These are phyloP conservation scores for Mycena albidolilacea DNA, from an alignment of 768 basidiomycete species.

Conservation along the genomic window DNA sequence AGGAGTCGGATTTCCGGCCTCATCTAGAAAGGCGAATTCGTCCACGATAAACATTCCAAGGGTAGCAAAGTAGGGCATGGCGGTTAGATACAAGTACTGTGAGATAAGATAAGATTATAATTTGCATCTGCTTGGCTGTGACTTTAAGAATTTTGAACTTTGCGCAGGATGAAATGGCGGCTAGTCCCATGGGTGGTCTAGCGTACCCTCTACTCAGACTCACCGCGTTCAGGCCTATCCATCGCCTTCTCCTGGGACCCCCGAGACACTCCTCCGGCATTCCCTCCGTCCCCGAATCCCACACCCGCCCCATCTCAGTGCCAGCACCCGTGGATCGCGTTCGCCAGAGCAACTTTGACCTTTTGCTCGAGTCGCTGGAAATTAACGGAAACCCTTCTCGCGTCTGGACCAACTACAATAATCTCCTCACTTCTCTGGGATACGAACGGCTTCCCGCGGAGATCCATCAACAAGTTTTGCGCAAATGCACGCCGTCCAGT, in stretches of 20 bases:
- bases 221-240: slow-evolving; percentile 22
- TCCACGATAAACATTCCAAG: slow-evolving; percentile 95
- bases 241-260: slow-evolving; percentile 21
- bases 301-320: slow-evolving; percentile 1
- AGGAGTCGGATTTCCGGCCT: slow-evolving; percentile 64
- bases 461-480: slow-evolving; percentile 78
- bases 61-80: slow-evolving; percentile 64
- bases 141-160: slow-evolving; percentile 8
- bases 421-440: slow-evolving; percentile 65
- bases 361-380: slow-evolving; percentile 34
- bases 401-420: slow-evolving; percentile 78
- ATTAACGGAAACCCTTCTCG: slow-evolving; percentile 57
- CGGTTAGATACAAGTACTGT: not conserved
- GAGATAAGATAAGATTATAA: not conserved
- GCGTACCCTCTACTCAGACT: slow-evolving; percentile 26
- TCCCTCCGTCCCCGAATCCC: slow-evolving; percentile 1
- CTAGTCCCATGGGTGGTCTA: slow-evolving; percentile 17
- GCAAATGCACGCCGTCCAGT: slow-evolving; percentile 71
- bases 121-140: slow-evolving; percentile 10
- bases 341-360: slow-evolving; percentile 37
- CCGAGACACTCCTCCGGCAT: slow-evolving; percentile 29
- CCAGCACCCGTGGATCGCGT: slow-evolving; percentile 32
- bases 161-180: slow-evolving; percentile 9
- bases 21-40: slow-evolving; percentile 75
- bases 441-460: slow-evolving; percentile 70